Evolutionary conservation across 140 eudicot genomes (phyloP).

Genomic region (Stevia rebaudiana): DNA sequence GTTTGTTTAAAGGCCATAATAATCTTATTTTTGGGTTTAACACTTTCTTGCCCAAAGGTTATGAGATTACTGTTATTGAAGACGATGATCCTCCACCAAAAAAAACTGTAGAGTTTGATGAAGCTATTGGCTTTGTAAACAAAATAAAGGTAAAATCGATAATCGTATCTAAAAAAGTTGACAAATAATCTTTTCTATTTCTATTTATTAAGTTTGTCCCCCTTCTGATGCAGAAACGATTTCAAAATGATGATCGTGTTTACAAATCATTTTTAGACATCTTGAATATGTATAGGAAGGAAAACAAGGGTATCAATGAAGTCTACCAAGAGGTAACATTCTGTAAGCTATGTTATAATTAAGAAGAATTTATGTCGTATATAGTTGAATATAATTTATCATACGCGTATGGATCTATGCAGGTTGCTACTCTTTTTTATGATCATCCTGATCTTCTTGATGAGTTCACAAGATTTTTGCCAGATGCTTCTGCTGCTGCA

Average conservation of each 20-base stretch:
- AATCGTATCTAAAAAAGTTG: neutral
- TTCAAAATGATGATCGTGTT: slow-evolving; percentile 56
- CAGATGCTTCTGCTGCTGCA: slow-evolving; percentile 63
- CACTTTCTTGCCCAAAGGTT: slow-evolving; percentile 91
- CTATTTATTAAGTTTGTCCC: neutral
- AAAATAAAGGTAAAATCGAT: slow-evolving; percentile 54
- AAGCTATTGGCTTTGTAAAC: slow-evolving; percentile 61
- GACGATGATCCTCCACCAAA: slow-evolving; percentile 76
- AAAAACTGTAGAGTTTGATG: slow-evolving; percentile 68
- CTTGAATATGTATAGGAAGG: slow-evolving; percentile 64
- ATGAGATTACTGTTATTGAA: slow-evolving; percentile 79
- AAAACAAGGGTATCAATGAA: slow-evolving; percentile 61
- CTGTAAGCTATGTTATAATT: neutral
- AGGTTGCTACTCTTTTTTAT: slow-evolving; percentile 75
- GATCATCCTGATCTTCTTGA: slow-evolving; percentile 50
- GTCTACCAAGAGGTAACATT: slow-evolving; percentile 71
- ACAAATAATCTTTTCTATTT: neutral
- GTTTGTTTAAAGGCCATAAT: slow-evolving; percentile 75
- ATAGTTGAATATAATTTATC: neutral
- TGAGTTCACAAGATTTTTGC: slow-evolving; percentile 75
- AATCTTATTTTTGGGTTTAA: slow-evolving; percentile 74
- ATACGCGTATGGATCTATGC: slow-evolving; percentile 11
- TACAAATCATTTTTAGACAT: slow-evolving; percentile 60
- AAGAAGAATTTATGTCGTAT: neutral
- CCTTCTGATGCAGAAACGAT: slow-evolving; percentile 43